These are phyloP conservation scores for Leucaena leucocephala DNA, from an alignment of 306 rosid genomes.

Conservation along the genomic window DNA sequence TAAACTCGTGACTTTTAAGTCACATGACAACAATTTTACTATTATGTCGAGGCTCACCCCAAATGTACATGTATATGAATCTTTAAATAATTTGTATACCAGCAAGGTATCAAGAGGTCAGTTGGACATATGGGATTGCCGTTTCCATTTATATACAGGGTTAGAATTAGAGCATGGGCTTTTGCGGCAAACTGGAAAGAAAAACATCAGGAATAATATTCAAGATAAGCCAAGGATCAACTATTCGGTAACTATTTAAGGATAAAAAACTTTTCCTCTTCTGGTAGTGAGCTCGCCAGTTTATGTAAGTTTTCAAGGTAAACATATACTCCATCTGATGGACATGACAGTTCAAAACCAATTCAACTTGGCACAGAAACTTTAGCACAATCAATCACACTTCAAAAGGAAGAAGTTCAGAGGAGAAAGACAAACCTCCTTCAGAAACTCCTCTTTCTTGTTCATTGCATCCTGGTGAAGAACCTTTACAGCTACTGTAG, in stretches of 20 bases:
- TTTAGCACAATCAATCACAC: slow-evolving; percentile 21
- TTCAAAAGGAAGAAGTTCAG: slow-evolving; percentile 31
- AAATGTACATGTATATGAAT: too few relatives aligned
- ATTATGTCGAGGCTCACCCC: too few relatives aligned
- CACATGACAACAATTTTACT: too few relatives aligned
- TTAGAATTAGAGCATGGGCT: slow-evolving; percentile 17
- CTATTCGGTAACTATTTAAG: slow-evolving; percentile 20
- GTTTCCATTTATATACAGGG: background rate
- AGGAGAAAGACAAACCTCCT: slow-evolving; percentile 63
- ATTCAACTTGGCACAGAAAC: slow-evolving; percentile 35
- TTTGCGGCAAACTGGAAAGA: background rate
- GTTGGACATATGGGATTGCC: slow-evolving; percentile 1
- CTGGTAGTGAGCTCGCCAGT: slow-evolving; percentile 13
- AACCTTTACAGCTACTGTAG: slow-evolving; percentile 90
- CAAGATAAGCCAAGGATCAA: slow-evolving; percentile 28
- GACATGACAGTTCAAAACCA: slow-evolving; percentile 9
- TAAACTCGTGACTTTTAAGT: too few relatives aligned
- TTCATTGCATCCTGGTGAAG: slow-evolving; percentile 53
- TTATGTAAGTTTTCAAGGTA: slow-evolving; percentile 5
- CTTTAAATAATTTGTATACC: slow-evolving; percentile 17
- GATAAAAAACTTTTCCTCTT: slow-evolving; percentile 12
- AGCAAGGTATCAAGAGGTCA: slow-evolving; percentile 18
- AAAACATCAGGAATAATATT: slow-evolving; percentile 19
- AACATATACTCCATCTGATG: slow-evolving; percentile 29
- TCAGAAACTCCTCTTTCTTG: slow-evolving; percentile 84